Conservation (phyloP, 495 filamentous ascomycete species). For the Podospora anserina region DNA sequence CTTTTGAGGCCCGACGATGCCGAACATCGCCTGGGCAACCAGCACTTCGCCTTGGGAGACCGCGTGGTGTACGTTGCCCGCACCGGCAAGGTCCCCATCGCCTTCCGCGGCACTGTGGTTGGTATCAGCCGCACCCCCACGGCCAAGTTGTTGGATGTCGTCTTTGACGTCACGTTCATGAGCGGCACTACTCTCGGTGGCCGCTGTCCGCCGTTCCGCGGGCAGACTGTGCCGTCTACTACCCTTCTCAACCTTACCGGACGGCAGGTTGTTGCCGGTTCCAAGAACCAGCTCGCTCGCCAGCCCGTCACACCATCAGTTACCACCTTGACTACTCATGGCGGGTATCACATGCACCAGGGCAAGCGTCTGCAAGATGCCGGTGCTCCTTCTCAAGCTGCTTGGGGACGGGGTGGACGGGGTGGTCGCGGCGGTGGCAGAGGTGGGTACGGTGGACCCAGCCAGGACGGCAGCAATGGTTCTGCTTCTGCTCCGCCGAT, state of each 20-base stretch:
- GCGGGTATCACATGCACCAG: slow-evolving; percentile 55
- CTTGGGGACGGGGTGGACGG: slow-evolving; percentile 67
- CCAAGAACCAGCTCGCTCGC: slow-evolving; percentile 62
- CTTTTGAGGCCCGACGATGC: slow-evolving; percentile 88
- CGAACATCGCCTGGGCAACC: slow-evolving; percentile 82
- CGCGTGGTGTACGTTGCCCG: slow-evolving; percentile 89
- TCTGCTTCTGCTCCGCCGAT: slow-evolving; percentile 27
- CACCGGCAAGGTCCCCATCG: slow-evolving; percentile 92
- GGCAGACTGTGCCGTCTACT: slow-evolving; percentile 80
- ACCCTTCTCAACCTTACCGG: slow-evolving; percentile 85
- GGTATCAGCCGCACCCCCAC: slow-evolving; percentile 83
- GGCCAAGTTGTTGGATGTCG: slow-evolving; percentile 78
- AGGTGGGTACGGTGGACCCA: slow-evolving; percentile 19
- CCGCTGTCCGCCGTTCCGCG: slow-evolving; percentile 92
- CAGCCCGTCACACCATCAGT: slow-evolving; percentile 54
- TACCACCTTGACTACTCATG: slow-evolving; percentile 55
- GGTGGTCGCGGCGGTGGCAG: slow-evolving; percentile 41
- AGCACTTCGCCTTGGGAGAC: slow-evolving; percentile 82
- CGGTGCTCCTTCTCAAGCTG: slow-evolving; percentile 62
- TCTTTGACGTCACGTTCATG: slow-evolving; percentile 95
- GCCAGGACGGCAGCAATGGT: slow-evolving; percentile 13
- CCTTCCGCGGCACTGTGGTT: slow-evolving; percentile 84
- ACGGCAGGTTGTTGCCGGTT: slow-evolving; percentile 72
- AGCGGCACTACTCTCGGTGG: slow-evolving; percentile 85
- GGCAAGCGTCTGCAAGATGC: slow-evolving; percentile 68